phyloP scores from a whole-genome alignment of 805 yeast species.

The Ogataea thermomethanolica region DNA sequence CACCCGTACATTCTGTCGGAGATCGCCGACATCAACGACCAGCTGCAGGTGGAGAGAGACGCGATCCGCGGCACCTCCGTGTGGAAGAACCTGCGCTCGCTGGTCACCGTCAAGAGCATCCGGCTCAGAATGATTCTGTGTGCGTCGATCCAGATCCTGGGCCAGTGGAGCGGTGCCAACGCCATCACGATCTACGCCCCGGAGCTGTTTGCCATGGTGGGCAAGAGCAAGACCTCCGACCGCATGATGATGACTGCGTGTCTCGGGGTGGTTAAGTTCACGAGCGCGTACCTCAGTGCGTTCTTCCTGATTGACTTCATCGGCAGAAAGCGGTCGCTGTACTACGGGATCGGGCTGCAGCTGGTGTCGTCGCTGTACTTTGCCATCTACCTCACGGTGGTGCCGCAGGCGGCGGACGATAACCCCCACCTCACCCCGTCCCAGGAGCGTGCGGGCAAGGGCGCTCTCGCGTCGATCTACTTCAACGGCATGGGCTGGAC shows the following conservation, averaged over 20 bases:
- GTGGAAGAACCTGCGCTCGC: slow-evolving; percentile 31
- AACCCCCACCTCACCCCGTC: slow-evolving; percentile 31
- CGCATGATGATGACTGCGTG: slow-evolving; percentile 47
- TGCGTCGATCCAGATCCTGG: slow-evolving; percentile 42
- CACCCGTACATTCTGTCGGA: slow-evolving; percentile 51
- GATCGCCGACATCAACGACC: slow-evolving; percentile 48
- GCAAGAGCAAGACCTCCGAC: slow-evolving; percentile 38
- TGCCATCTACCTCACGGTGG: slow-evolving; percentile 43
- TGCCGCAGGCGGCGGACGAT: slow-evolving; percentile 40
- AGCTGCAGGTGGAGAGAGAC: slow-evolving; percentile 32
- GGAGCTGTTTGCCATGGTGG: slow-evolving; percentile 46
- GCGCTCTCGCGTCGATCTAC: slow-evolving; percentile 49
- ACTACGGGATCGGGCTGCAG: slow-evolving; percentile 47
- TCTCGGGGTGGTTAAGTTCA: slow-evolving; percentile 51
- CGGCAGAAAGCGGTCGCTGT: slow-evolving; percentile 50
- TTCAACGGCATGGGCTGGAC: slow-evolving; percentile 57
- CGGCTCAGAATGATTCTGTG: slow-evolving; percentile 46
- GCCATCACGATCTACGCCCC: slow-evolving; percentile 57
- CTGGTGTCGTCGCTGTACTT: slow-evolving; percentile 41
- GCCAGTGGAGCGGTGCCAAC: slow-evolving; percentile 61
- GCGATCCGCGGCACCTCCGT: slow-evolving; percentile 24
- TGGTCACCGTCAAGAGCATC: slow-evolving; percentile 37
- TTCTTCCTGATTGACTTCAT: slow-evolving; percentile 51
- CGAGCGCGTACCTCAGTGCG: slow-evolving; percentile 46
- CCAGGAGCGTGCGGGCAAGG: slow-evolving; percentile 38